Evolutionary conservation across 2,329 filamentous ascomycete genomes (phyloP).

Genomic region (Trichophyton rubrum): DNA sequence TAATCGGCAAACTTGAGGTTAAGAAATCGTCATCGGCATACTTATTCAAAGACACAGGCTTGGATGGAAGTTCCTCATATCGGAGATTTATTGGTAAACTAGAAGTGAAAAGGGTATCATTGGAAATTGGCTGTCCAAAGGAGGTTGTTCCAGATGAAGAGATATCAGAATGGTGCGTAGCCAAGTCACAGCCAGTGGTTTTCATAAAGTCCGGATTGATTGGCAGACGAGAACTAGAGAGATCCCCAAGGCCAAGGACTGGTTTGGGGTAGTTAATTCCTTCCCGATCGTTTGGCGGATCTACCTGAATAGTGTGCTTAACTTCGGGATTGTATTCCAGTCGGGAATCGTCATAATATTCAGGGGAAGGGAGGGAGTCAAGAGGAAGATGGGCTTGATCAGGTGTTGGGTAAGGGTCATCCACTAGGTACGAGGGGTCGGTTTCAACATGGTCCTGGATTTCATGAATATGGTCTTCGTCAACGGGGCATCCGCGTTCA

Average conservation of each 20-base stretch:
- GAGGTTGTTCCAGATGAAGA: background rate
- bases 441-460: background rate
- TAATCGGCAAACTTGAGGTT: slow-evolving; percentile 8
- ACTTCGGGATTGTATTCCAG: background rate
- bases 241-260: background rate
- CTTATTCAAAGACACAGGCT: background rate
- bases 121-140: background rate
- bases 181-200: background rate
- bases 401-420: background rate
- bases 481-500: background rate
- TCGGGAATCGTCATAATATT: background rate
- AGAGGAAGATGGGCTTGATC: background rate
- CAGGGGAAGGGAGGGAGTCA: background rate
- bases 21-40: slow-evolving; percentile 2
- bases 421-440: background rate
- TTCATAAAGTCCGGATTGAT: slow-evolving; percentile 1
- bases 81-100: background rate
- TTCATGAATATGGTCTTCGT: background rate
- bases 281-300: background rate
- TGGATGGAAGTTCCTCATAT: background rate
- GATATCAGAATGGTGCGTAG: background rate
- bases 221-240: slow-evolving; percentile 3
- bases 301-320: background rate
- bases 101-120: background rate
- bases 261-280: background rate